Evolutionary conservation across 495 filamentous ascomycete species (phyloP), one percentile per base, ranked within the genome.

Genomic region (Neurospora intermedia): DNA sequence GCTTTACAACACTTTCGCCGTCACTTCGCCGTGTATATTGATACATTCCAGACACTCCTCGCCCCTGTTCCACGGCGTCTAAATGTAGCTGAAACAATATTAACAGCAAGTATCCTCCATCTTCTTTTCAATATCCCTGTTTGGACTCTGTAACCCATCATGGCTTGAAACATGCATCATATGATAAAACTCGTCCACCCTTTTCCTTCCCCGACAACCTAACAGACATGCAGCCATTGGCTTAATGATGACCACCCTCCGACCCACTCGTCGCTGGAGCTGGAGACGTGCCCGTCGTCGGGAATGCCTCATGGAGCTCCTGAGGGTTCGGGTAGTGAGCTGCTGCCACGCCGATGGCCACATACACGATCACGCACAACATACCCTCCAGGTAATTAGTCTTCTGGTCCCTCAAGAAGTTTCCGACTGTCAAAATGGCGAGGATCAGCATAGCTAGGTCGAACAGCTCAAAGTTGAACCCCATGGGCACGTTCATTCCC

Each of bases 391-490:
- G 83, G 74, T 93, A 96, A 75, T 94, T 94, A 40, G 87, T 90
- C 82, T 93, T 93, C 73, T 91, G 88, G 80, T 94, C 92, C 20
- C 92, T 85, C 59, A 94, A 80, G 79, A 94, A 93, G 76, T 93
- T 93, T 9, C 92, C 91, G 13, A 94, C 92, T 0, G 96, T 93
- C 66, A 98, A 81, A 77, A 97, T 95, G 7, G 94, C 88, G 48
- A 97, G 85, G 72, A 97, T 89, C n/a, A 97, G 84, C 71, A 95
- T 84, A 18, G 92, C 88, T n/a, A 96, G 85, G 84, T 95, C 93
- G 84, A 97, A 98, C 9, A 93, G 85, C 76, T 96, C 92, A 77
- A 97, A 97, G 77, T 93, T 89, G 46, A 98, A 82, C 70, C 91
- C 89, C 90, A 98, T 92, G 23, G 84, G 76, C 74, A 88, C 88